Evolutionary conservation across 1,284 basidiomycete species (phyloP).

Genomic region (Leccinum variabile): DNA sequence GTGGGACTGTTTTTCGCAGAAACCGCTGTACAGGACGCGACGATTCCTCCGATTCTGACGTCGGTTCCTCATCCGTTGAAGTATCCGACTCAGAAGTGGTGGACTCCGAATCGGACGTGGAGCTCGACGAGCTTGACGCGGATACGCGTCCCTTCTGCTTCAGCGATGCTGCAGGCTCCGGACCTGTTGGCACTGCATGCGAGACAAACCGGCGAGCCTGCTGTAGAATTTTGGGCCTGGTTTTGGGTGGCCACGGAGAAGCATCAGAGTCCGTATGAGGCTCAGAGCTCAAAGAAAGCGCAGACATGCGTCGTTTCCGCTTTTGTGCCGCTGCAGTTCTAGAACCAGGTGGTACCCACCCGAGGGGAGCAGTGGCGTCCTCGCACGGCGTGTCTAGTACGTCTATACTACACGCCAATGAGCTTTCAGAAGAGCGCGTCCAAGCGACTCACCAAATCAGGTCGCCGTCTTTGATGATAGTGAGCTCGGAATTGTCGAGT

Average conservation of each 20-base stretch:
- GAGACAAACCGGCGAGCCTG: accelerated
- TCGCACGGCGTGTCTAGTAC: neutral
- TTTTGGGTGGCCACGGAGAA: constrained; percentile 2
- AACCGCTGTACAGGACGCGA: too few species aligned
- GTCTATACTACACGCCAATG: constrained; percentile 16
- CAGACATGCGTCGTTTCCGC: constrained; percentile 29
- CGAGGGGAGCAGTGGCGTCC: neutral
- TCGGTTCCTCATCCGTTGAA: constrained; percentile 29
- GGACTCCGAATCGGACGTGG: neutral
- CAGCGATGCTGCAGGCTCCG: neutral
- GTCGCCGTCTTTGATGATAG: constrained; percentile 46
- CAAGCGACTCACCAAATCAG: constrained; percentile 38
- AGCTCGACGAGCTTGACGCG: constrained; percentile 16
- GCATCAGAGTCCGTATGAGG: constrained; percentile 9
- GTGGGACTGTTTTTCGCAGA: too few species aligned
- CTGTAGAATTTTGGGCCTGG: neutral
- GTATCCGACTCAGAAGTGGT: constrained; percentile 13
- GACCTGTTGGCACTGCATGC: neutral
- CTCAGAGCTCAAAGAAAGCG: constrained; percentile 18
- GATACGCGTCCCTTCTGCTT: constrained; percentile 31
- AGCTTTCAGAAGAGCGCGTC: neutral
- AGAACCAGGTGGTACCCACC: neutral
- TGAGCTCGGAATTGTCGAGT: constrained; percentile 40
- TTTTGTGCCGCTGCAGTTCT: constrained; percentile 13
- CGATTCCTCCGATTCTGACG: constrained; percentile 18